Evolutionary conservation across 352 stramenopile species (phyloP).

Genomic region (Phytophthora pistaciae): DNA sequence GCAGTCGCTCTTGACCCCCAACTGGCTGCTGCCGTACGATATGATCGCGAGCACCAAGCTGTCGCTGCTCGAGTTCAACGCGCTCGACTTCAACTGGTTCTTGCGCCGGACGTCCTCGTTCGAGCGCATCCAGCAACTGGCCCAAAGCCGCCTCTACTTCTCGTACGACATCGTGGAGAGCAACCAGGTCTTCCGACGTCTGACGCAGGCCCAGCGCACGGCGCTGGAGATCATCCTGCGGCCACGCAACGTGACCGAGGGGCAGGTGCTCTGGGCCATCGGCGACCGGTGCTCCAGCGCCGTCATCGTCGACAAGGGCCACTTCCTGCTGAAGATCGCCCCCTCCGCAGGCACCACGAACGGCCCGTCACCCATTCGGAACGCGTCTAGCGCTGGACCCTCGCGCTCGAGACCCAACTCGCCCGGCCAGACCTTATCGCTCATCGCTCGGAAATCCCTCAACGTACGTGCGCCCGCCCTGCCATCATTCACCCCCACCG

Average conservation of each 20-base stretch:
- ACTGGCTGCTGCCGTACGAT: conserved; percentile 68
- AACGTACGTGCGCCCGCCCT: conserved; percentile 53
- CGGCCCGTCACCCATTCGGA: conserved; percentile 21
- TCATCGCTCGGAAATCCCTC: conserved; percentile 40
- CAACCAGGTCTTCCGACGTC: conserved; percentile 82
- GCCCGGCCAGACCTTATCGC: conserved; percentile 30
- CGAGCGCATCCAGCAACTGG: conserved; percentile 75
- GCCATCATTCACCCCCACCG: no score
- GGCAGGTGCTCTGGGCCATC: conserved; percentile 79
- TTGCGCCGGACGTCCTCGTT: conserved; percentile 75
- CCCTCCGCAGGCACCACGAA: conserved; percentile 6
- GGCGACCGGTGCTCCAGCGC: conserved; percentile 74
- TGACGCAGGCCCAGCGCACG: conserved; percentile 88
- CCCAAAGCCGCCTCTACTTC: conserved; percentile 79
- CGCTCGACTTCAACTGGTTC: conserved; percentile 89
- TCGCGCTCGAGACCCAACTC: conserved; percentile 29
- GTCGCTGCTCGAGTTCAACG: conserved; percentile 84
- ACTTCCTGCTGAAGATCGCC: conserved; percentile 69
- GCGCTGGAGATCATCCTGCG: conserved; percentile 85
- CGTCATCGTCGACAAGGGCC: conserved; percentile 83
- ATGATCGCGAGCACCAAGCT: conserved; percentile 76
- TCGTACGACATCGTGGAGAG: conserved; percentile 84
- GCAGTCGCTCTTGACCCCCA: conserved; percentile 78
- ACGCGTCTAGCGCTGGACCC: conserved; percentile 13
- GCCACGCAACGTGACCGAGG: conserved; percentile 61